A percentile compares a stretch with the other conserved stretches of the same genome.
Conservation (phyloP, 2,329 filamentous ascomycete species). For the Monosporascus sp. region DNA sequence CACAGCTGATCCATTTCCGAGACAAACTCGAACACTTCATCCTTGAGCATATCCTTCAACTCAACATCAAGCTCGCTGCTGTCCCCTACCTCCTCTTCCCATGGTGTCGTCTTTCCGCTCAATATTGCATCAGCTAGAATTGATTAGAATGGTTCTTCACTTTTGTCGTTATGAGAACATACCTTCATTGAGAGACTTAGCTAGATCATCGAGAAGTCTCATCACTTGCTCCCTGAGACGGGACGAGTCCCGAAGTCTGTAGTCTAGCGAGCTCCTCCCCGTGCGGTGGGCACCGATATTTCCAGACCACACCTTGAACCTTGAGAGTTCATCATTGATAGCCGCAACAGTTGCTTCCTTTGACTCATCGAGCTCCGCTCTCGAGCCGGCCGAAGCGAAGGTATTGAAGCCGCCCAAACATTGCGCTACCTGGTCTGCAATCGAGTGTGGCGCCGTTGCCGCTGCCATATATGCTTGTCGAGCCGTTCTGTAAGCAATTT, state of each 20-base stretch:
- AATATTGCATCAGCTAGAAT: constrained; percentile 6
- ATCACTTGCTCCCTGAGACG: constrained; percentile 15
- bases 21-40: constrained; percentile 5
- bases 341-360: not conserved
- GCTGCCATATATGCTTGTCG: constrained; percentile 1
- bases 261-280: constrained; percentile 14
- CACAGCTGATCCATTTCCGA: constrained; percentile 14
- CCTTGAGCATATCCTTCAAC: constrained; percentile 1
- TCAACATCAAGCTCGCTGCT: constrained; percentile 5
- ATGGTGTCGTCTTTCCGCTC: constrained; percentile 7
- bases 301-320: constrained; percentile 15
- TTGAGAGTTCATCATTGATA: constrained; percentile 6
- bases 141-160: not conserved
- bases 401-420: constrained; percentile 6
- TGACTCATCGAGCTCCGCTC: not conserved
- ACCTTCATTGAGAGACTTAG: constrained; percentile 2
- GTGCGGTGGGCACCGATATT: constrained; percentile 15
- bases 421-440: constrained; percentile 5
- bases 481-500: too few species aligned
- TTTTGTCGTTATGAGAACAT: not conserved
- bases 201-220: constrained; percentile 16
- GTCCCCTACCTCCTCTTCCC: constrained; percentile 5
- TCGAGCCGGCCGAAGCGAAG: not conserved
- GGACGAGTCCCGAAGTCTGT: constrained; percentile 15
- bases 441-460: not conserved